Conservation (phyloP, 257 asterid species). For the Nicotiana knightiana region DNA sequence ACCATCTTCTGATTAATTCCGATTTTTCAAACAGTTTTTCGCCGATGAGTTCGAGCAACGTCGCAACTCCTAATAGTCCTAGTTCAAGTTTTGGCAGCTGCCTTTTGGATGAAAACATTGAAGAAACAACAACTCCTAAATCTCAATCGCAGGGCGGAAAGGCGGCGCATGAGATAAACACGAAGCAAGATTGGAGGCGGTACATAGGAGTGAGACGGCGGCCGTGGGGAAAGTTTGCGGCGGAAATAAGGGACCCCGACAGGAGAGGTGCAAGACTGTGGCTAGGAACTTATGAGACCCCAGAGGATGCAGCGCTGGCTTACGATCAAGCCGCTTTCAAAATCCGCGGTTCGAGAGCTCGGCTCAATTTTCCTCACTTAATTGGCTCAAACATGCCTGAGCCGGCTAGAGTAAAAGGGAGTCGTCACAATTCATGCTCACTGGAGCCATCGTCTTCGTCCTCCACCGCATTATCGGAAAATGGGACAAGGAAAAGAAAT, state of each 20-base stretch:
- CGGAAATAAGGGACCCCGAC: slow-evolving; percentile 15
- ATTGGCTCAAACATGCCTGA: slow-evolving; percentile 3
- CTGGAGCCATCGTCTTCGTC: not conserved
- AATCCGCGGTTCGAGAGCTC: slow-evolving; percentile 13
- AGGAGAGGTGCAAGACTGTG: slow-evolving; percentile 12
- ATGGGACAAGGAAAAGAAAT: not conserved
- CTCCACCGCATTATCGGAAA: not conserved
- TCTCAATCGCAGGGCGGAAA: not conserved
- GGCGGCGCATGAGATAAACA: not conserved
- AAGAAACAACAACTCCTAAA: not conserved
- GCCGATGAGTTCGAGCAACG: not conserved
- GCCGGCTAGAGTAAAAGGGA: not conserved
- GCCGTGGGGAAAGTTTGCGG: slow-evolving; percentile 23
- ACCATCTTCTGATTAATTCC: slow-evolving; percentile 23
- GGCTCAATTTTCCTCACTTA: slow-evolving; percentile 12
- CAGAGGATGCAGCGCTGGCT: slow-evolving; percentile 21
- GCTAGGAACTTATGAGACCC: slow-evolving; percentile 19
- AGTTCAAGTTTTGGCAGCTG: not conserved
- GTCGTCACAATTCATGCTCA: not conserved
- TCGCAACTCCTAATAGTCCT: not conserved
- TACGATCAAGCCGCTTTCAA: slow-evolving; percentile 15
- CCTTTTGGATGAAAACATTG: not conserved
- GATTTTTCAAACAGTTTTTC: slow-evolving; percentile 14
- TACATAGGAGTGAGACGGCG: slow-evolving; percentile 18
- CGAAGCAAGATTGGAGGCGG: slow-evolving; percentile 7